phyloP scores from a whole-genome alignment of 768 basidiomycete genomes.

The Boletus rubroflammeus region DNA sequence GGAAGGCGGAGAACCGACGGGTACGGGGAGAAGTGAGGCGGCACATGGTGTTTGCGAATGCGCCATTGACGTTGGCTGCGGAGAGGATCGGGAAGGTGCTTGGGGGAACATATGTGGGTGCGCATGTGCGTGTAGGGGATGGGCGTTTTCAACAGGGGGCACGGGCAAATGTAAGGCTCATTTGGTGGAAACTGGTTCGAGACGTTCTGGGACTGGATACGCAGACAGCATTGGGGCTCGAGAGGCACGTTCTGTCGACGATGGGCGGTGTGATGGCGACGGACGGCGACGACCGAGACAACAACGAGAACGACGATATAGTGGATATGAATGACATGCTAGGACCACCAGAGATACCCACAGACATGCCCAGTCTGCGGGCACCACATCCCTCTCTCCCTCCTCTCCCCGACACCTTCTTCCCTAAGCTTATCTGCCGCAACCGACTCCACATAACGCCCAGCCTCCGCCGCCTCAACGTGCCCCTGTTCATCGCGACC shows the following conservation, averaged over 20 bases:
- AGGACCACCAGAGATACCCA: constrained; percentile 19
- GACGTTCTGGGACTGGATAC: constrained; percentile 42
- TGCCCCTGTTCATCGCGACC: constrained; percentile 64
- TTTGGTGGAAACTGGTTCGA: constrained; percentile 59
- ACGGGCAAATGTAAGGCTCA: constrained; percentile 38
- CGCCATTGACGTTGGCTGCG: constrained; percentile 41
- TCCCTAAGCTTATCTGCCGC: constrained; percentile 35
- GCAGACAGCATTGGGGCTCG: constrained; percentile 34
- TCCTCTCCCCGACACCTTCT: constrained; percentile 17
- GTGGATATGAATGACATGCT: neutral
- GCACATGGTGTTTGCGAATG: constrained; percentile 56
- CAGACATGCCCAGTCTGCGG: constrained; percentile 18
- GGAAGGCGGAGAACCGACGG: constrained; percentile 35
- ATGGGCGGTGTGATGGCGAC: neutral
- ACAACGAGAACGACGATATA: neutral
- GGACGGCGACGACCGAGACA: neutral
- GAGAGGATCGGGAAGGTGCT: constrained; percentile 41
- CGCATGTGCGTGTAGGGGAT: constrained; percentile 69
- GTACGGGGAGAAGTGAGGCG: constrained; percentile 48
- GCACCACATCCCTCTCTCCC: constrained; percentile 29
- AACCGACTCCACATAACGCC: constrained; percentile 33
- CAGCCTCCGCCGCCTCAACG: constrained; percentile 43
- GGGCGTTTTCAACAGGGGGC: constrained; percentile 51
- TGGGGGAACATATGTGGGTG: constrained; percentile 52
- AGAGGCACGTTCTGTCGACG: constrained; percentile 5